Conservation (phyloP, 805 yeast species). For the Cyberlindnera saturnus region DNA sequence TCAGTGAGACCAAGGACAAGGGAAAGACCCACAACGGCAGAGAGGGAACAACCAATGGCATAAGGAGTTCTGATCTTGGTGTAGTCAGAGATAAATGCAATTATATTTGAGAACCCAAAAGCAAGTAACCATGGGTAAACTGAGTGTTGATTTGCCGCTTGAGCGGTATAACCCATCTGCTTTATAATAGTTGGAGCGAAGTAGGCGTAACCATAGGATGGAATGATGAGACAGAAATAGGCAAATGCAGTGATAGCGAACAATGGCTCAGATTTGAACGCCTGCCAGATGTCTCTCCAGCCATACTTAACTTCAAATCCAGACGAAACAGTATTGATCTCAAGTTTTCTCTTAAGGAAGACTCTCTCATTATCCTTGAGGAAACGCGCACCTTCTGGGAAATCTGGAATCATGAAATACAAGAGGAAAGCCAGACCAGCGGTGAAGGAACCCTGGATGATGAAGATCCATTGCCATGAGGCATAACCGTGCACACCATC, state of each 20-base stretch:
- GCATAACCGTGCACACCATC: conserved; percentile 38
- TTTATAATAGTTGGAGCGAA: conserved; percentile 34
- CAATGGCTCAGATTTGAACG: conserved; percentile 47
- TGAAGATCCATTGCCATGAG: conserved; percentile 47
- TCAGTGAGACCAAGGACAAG: conserved; percentile 31
- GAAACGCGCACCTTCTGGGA: conserved; percentile 35
- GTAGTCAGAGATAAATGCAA: conserved; percentile 61
- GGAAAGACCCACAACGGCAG: conserved; percentile 29
- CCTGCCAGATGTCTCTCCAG: conserved; percentile 31
- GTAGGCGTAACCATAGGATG: conserved; percentile 40
- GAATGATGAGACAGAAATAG: conserved; percentile 33
- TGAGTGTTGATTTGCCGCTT: conserved; percentile 71
- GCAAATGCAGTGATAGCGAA: conserved; percentile 33
- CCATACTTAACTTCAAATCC: conserved; percentile 29
- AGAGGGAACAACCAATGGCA: conserved; percentile 27
- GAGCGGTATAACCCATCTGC: conserved; percentile 50
- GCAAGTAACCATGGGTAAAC: conserved; percentile 84
- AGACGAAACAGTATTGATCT: conserved; percentile 32
- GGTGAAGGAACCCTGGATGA: conserved; percentile 45
- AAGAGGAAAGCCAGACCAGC: conserved; percentile 32
- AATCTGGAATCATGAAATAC: conserved; percentile 36
- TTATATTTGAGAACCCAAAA: conserved; percentile 55
- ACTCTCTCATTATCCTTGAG: conserved; percentile 34
- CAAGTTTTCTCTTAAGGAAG: conserved; percentile 31
- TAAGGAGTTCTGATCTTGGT: conserved; percentile 39